Conservation (phyloP, 2,329 filamentous ascomycete species). For the Clarireedia monteithiana region DNA sequence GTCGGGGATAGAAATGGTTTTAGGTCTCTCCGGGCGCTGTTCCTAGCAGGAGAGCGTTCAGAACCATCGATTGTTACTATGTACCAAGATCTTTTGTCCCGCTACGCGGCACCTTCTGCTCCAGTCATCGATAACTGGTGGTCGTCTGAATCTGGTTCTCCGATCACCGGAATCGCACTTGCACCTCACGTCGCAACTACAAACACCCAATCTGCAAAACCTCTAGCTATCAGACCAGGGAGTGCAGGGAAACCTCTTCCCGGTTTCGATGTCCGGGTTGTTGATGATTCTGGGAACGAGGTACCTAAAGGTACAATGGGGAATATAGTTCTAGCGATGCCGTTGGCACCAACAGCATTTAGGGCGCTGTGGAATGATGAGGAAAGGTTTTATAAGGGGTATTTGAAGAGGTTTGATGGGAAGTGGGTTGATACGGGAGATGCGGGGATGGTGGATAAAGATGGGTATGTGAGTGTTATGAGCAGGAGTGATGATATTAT, state of each 20-base stretch:
- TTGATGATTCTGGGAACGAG: conserved; percentile 72
- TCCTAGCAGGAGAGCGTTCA: conserved; percentile 82
- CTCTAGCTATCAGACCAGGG: conserved; percentile 66
- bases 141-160: conserved; percentile 63
- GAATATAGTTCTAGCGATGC: conserved; percentile 80
- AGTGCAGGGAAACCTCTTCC: conserved; percentile 88
- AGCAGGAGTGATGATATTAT: conserved; percentile 73
- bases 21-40: conserved; percentile 64
- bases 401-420: conserved; percentile 73
- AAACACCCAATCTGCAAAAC: conserved; percentile 32
- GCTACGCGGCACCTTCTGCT: conserved; percentile 56
- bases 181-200: conserved; percentile 51
- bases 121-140: conserved; percentile 67
- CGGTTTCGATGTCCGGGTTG: conserved; percentile 78
- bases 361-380: conserved; percentile 81
- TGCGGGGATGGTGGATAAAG: conserved; percentile 74
- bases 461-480: conserved; percentile 61
- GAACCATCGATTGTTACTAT: conserved; percentile 78
- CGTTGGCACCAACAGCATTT: conserved; percentile 79
- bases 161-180: conserved; percentile 58
- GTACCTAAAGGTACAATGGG: conserved; percentile 71
- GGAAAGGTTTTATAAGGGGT: conserved; percentile 76
- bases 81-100: conserved; percentile 66
- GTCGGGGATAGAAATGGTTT: conserved; percentile 63
- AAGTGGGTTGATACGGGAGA: conserved; percentile 89